phyloP scores from a whole-genome alignment of 1,139 yeast species.

The Debaryomyces sp. region DNA sequence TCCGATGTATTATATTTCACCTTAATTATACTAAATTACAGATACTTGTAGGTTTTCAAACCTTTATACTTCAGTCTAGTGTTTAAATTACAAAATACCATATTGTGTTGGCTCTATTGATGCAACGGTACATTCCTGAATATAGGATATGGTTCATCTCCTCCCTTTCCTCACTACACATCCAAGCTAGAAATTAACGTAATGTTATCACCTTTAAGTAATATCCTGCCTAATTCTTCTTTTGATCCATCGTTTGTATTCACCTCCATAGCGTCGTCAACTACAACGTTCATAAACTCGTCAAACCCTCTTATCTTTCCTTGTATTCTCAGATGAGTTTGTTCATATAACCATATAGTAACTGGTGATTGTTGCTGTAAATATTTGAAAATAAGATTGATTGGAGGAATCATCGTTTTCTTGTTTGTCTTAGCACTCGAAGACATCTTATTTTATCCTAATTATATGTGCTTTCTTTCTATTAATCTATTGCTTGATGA shows the following conservation, averaged over 20 bases:
- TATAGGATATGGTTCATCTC: not conserved
- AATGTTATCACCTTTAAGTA: constrained; percentile 93
- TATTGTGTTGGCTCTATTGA: not conserved
- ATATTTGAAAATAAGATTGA: constrained; percentile 84
- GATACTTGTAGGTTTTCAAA: constrained; percentile 6
- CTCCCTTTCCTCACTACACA: constrained; percentile 17
- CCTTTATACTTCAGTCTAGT: not conserved
- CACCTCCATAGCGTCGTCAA: constrained; percentile 84
- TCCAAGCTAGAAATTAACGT: constrained; percentile 71
- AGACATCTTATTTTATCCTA: constrained; percentile 19
- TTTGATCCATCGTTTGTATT: constrained; percentile 44
- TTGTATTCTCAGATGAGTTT: constrained; percentile 72
- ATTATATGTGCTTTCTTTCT: not conserved
- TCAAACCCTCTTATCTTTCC: constrained; percentile 93
- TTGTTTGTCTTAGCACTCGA: constrained; percentile 19
- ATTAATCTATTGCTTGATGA: not conserved
- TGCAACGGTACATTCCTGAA: not conserved
- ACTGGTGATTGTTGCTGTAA: constrained; percentile 82
- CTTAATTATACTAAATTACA: not conserved
- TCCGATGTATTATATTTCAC: constrained; percentile 1
- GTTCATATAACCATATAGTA: constrained; percentile 88
- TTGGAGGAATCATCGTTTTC: constrained; percentile 75
- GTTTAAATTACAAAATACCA: not conserved
- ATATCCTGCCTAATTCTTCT: constrained; percentile 52
- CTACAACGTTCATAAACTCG: constrained; percentile 95